Evolutionary conservation across 768 basidiomycete genomes (phyloP).

Genomic region (Tremella mesenterica): DNA sequence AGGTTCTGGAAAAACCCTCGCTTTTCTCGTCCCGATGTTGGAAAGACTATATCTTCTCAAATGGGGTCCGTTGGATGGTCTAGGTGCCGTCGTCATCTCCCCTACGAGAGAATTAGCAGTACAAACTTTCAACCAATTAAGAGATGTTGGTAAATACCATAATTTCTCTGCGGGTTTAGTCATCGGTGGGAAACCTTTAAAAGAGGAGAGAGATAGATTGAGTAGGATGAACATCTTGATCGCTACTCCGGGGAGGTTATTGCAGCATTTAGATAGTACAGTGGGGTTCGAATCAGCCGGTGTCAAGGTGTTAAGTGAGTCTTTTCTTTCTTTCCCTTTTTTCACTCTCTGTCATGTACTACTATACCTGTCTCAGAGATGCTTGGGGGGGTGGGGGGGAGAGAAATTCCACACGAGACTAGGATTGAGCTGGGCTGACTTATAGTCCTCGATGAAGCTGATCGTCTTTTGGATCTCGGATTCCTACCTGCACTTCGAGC

Average conservation of each 20-base stretch:
- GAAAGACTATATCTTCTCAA: constrained; percentile 58
- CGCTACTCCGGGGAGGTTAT: constrained; percentile 84
- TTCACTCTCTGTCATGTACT: no score
- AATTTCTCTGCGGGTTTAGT: constrained; percentile 87
- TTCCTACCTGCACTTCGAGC: constrained; percentile 43
- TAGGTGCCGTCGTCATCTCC: constrained; percentile 84
- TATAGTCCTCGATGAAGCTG: constrained; percentile 47
- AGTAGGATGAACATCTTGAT: constrained; percentile 97
- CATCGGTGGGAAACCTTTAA: constrained; percentile 91
- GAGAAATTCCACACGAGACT: no score
- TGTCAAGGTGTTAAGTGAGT: constrained; percentile 78
- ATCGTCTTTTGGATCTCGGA: constrained; percentile 47
- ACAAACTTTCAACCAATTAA: constrained; percentile 92
- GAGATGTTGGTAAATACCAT: constrained; percentile 86
- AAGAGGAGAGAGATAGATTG: constrained; percentile 81
- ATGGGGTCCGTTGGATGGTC: constrained; percentile 65
- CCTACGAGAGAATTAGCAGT: constrained; percentile 92
- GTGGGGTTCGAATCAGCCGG: constrained; percentile 85
- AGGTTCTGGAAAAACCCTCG: constrained; percentile 66
- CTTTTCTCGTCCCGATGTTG: constrained; percentile 61
- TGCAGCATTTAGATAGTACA: constrained; percentile 98
- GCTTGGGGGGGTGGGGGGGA: no score
- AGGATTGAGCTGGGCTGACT: not conserved
- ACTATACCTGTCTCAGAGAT: no score
- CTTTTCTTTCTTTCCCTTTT: not conserved